A percentile compares a stretch with the other conserved stretches of the same genome.
Conservation (phyloP, 75 land plant species). For the Adiantum capillusveneris region DNA sequence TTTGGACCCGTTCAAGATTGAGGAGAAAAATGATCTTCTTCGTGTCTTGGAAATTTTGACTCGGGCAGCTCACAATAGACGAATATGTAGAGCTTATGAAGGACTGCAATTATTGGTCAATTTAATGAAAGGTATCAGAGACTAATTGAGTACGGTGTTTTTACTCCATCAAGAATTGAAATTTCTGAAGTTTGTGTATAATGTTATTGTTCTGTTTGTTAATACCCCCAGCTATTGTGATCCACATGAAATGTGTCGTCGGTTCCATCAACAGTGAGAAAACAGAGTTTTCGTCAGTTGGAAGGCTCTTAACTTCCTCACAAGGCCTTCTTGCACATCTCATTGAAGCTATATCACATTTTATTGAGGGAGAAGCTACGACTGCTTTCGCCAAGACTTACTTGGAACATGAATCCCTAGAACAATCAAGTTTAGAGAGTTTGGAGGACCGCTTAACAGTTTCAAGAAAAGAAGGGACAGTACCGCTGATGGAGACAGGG, state of each 20-base stretch:
- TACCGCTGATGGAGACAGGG: slow-evolving; percentile 87
- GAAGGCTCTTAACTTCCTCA: slow-evolving; percentile 36
- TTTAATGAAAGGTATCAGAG: slow-evolving; percentile 69
- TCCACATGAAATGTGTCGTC: slow-evolving; percentile 61
- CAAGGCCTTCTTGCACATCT: slow-evolving; percentile 60
- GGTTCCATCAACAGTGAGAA: slow-evolving; percentile 49
- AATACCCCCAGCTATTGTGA: slow-evolving; percentile 80
- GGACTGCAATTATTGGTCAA: slow-evolving; percentile 82
- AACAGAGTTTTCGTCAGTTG: slow-evolving; percentile 17
- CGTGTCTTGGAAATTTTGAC: slow-evolving; percentile 54
- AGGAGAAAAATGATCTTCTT: slow-evolving; percentile 41
- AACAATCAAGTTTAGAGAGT: slow-evolving; percentile 7
- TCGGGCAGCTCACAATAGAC: slow-evolving; percentile 76
- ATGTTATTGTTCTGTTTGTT: no score
- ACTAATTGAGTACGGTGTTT: no score
- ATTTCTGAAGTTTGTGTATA: no score
- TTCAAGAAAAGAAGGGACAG: slow-evolving; percentile 21
- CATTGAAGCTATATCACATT: slow-evolving; percentile 59
- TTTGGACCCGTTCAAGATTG: slow-evolving; percentile 24
- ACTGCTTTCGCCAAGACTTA: slow-evolving; percentile 17
- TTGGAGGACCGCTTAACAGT: slow-evolving; percentile 12
- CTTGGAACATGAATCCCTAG: slow-evolving; percentile 9
- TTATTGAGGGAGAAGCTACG: slow-evolving; percentile 44
- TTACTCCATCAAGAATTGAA: no score
- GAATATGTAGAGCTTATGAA: slow-evolving; percentile 61